Base-by-base conservation (phyloP, 495 filamentous ascomycete genomes). In the Collariella sp. region DNA sequence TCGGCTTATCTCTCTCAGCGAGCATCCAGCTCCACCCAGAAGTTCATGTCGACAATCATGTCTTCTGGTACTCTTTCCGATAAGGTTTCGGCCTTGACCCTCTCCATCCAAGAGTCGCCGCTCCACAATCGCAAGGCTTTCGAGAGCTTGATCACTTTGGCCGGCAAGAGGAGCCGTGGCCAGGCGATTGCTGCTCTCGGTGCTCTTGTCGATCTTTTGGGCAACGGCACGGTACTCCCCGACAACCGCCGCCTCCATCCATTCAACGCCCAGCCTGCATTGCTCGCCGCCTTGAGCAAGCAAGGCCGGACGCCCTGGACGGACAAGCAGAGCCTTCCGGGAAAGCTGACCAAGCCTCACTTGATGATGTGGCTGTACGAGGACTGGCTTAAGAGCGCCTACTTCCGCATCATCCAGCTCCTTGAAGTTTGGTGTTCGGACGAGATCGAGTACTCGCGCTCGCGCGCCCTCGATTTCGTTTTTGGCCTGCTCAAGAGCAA, bases 21-120 rank as follows among this genome's bases (percentile, higher is more conserved):
- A 26, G 76, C 76, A 1, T 72, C 79, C 20, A 85, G 87, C 39
- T 96, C 93, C 1, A 87, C 90, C 10, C 84, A 91, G 64, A 93
- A 86, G 68, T 98, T 97, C 75, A 83, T 96, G 73, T 86, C 87
- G 2, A 94, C 89, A 5, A 95, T 98, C 67, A 96, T 98, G 93
- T 73, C 89, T 15, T 89, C 90, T 1, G 93, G 93, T 72, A 98
- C 94, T 7, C 78, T 96, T 48, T 93, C 89, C 33, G 93, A 98
- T 71, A 97, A 96, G 68, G 87, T 96, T 26, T 96, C 94, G 3
- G 93, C 93, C 6, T 71, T 96, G 60, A 98, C 93, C 1, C 75
- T 98, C 43, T 85, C 89, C 22, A 84, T 95, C 13, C 93, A 98
- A 71, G 93, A 97, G 65, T 97, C 93, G 3, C 93, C 93, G 5